Percentiles rank a stretch among this genome's conserved stretches.
Evolutionary conservation across 129 eudicot genomes (phyloP).

Genomic region (Dittrichia graveolens): DNA sequence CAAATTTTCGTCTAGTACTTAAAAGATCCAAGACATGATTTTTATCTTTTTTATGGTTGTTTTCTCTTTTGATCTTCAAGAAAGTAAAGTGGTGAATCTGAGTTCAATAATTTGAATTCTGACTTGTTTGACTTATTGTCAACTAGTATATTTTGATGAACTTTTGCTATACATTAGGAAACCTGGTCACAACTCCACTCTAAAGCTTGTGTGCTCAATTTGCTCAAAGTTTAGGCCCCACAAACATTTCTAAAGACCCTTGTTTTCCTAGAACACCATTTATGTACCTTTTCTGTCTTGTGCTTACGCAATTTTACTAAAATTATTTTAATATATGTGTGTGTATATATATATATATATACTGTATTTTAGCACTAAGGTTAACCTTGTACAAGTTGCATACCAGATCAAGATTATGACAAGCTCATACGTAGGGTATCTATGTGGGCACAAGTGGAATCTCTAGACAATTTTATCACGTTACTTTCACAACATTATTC

Average conservation of each 20-base stretch:
- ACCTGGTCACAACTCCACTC: conserved; percentile 28
- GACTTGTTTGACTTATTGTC: conserved; percentile 27
- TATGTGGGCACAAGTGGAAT: conserved; percentile 8
- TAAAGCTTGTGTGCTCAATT: conserved; percentile 30
- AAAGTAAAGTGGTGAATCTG: conserved; percentile 28
- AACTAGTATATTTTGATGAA: conserved; percentile 27
- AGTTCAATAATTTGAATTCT: conserved; percentile 36
- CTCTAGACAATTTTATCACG: conserved; percentile 16
- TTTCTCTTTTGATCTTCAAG: conserved; percentile 15
- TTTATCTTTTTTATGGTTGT: background rate
- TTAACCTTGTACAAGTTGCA: conserved; percentile 16
- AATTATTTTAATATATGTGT: background rate
- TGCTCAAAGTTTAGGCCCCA: conserved; percentile 32
- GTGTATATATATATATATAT: no score
- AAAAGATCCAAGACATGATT: conserved; percentile 2
- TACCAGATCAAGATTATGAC: conserved; percentile 19
- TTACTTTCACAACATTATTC: conserved; percentile 18
- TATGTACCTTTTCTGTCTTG: background rate
- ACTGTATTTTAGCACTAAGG: conserved; percentile 2
- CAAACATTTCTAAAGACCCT: conserved; percentile 1
- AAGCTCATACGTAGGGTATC: conserved; percentile 4
- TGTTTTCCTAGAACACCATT: conserved; percentile 22
- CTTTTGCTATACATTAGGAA: conserved; percentile 34
- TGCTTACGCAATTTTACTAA: background rate
- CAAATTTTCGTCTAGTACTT: background rate